Evolutionary conservation across 2,329 filamentous ascomycete species (phyloP).

Genomic region (Fusarium buharicum): DNA sequence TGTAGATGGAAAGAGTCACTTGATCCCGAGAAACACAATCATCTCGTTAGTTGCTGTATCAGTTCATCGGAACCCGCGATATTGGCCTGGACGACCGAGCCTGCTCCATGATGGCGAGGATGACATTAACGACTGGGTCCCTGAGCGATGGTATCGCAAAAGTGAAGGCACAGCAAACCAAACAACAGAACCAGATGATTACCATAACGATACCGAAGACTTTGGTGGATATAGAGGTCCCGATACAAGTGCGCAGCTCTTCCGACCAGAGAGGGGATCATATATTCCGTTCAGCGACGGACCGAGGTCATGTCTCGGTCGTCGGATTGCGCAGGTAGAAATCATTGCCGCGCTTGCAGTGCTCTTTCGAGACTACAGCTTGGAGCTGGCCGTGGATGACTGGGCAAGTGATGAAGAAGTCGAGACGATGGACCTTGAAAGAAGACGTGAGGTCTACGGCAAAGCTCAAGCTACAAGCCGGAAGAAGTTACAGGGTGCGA

Average conservation of each 20-base stretch:
- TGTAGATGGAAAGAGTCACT: slow-evolving; percentile 66
- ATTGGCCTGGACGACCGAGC: slow-evolving; percentile 71
- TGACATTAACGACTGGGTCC: slow-evolving; percentile 75
- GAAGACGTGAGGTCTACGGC: slow-evolving; percentile 66
- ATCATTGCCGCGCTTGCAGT: slow-evolving; percentile 65
- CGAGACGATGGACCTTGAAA: slow-evolving; percentile 57
- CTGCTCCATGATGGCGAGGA: slow-evolving; percentile 55
- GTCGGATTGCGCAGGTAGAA: slow-evolving; percentile 69
- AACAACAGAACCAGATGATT: slow-evolving; percentile 23
- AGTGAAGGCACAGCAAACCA: slow-evolving; percentile 40
- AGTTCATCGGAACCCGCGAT: slow-evolving; percentile 74
- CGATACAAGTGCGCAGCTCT: slow-evolving; percentile 71
- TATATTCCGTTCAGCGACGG: slow-evolving; percentile 70
- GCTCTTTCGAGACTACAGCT: slow-evolving; percentile 67
- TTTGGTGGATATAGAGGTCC: slow-evolving; percentile 68
- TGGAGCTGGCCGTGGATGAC: slow-evolving; percentile 76
- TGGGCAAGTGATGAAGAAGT: slow-evolving; percentile 66
- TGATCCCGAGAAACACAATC: slow-evolving; percentile 65
- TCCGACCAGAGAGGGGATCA: slow-evolving; percentile 65
- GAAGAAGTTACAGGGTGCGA: slow-evolving; percentile 64
- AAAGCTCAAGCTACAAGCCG: slow-evolving; percentile 68
- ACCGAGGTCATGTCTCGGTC: slow-evolving; percentile 66
- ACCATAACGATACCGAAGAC: slow-evolving; percentile 57
- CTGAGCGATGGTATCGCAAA: slow-evolving; percentile 75
- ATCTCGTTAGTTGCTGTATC: slow-evolving; percentile 67